These are phyloP conservation scores for Phalaenopsis equestris DNA, from an alignment of 106 monocot species.

Conservation along the genomic window DNA sequence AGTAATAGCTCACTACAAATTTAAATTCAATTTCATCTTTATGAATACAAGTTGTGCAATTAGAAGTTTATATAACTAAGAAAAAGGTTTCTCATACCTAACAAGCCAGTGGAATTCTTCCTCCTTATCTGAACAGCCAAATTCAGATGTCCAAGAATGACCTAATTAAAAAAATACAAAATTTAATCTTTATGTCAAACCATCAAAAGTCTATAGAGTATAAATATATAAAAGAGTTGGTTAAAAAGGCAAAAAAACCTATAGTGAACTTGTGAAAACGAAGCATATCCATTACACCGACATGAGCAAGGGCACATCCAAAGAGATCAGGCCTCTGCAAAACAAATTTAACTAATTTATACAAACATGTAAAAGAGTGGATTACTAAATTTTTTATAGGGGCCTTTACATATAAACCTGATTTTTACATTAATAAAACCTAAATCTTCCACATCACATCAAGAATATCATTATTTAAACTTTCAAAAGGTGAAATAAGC, in stretches of 20 bases:
- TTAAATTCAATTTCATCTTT: too few species aligned
- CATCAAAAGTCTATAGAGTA: background rate
- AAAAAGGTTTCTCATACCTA: constrained; percentile 32
- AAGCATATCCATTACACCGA: constrained; percentile 99
- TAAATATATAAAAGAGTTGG: background rate
- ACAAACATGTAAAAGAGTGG: too few species aligned
- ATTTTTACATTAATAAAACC: too few species aligned
- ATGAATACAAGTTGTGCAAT: too few species aligned
- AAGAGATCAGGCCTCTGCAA: constrained; percentile 87
- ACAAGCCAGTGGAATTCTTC: constrained; percentile 88
- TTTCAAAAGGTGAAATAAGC: too few species aligned
- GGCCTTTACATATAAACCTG: too few species aligned
- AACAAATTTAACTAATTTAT: background rate
- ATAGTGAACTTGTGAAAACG: constrained; percentile 97
- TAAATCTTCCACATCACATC: too few species aligned
- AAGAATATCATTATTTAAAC: too few species aligned
- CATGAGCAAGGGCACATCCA: constrained; percentile 95
- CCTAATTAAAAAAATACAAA: constrained; percentile 24
- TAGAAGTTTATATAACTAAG: too few species aligned
- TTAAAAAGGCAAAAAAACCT: constrained; percentile 16
- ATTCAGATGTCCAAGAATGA: constrained; percentile 90
- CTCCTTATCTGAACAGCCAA: constrained; percentile 84
- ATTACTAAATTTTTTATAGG: too few species aligned
- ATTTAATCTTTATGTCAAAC: background rate
- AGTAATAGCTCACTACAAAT: too few species aligned